Conservation (phyloP, 331 rosid genomes). For the Quercus tomentella region DNA sequence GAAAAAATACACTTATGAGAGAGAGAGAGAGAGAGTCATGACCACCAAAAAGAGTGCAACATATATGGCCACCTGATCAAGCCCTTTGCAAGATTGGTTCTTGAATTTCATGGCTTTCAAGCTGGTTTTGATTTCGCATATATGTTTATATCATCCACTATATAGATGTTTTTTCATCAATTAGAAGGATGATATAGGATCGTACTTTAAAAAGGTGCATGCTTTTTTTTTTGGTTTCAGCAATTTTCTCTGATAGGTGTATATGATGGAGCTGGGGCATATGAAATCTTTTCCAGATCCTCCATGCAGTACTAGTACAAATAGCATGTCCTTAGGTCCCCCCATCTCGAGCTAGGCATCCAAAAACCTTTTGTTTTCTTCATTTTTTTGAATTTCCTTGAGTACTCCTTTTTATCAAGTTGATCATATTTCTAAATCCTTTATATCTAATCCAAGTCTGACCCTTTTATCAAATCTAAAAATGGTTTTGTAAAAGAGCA, state of each 20-base stretch:
- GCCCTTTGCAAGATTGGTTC: not conserved
- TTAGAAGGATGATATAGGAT: conserved; percentile 11
- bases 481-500: no score
- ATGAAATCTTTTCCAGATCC: not conserved
- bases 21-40: not conserved
- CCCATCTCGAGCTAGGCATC: not conserved
- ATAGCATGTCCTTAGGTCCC: conserved; percentile 22
- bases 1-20: not conserved
- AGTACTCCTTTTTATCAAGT: not conserved
- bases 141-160: conserved; percentile 1
- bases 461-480: no score
- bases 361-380: not conserved
- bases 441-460: no score
- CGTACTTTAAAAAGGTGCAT: conserved; percentile 24
- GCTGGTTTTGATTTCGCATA: not conserved
- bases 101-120: not conserved
- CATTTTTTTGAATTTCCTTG: not conserved
- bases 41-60: not conserved
- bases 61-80: not conserved
- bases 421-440: not conserved
- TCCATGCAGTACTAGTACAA: not conserved
- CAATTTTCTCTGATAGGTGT: not conserved
- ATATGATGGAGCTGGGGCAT: not conserved
- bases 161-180: conserved; percentile 19
- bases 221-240: conserved; percentile 13